Percentiles rank a stretch among this genome's conserved stretches.
These are phyloP conservation scores for Rhizoclosmatium globosum DNA, from an alignment of 192 early-diverging fungal species.

Conservation along the genomic window DNA sequence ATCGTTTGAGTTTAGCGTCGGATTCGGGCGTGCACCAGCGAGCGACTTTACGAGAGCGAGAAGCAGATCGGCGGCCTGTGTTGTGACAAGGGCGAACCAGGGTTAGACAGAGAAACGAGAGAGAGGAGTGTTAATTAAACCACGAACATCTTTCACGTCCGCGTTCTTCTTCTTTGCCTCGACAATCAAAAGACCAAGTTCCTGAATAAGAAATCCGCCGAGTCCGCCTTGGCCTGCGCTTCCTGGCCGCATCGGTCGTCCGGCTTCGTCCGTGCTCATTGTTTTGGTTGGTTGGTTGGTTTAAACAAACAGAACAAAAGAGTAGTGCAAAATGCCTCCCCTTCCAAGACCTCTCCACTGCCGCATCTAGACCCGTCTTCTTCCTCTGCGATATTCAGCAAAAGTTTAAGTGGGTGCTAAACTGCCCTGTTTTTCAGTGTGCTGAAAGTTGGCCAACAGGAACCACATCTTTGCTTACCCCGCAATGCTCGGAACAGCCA, in stretches of 20 bases:
- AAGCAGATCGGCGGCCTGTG: slow-evolving; percentile 29
- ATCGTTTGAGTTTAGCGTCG: not conserved
- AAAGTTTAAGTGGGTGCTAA: slow-evolving; percentile 42
- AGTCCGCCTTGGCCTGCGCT: slow-evolving; percentile 21
- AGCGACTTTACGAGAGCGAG: slow-evolving; percentile 29
- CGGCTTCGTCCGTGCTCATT: no score
- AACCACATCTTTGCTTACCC: slow-evolving; percentile 81
- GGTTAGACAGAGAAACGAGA: no score
- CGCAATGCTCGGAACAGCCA: slow-evolving; percentile 81
- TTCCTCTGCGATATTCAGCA: slow-evolving; percentile 97
- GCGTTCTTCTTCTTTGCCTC: slow-evolving; percentile 91
- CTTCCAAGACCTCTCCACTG: not conserved
- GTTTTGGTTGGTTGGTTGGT: not conserved
- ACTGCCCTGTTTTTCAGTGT: no score
- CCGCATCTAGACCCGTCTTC: slow-evolving; percentile 74
- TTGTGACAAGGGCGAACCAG: not conserved
- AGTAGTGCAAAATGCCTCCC: not conserved
- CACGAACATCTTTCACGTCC: slow-evolving; percentile 90
- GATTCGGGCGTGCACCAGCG: not conserved
- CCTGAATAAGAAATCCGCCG: slow-evolving; percentile 71
- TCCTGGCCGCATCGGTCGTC: not conserved
- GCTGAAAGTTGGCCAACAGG: no score
- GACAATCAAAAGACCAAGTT: slow-evolving; percentile 83
- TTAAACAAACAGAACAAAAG: no score
- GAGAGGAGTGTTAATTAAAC: no score